These are phyloP conservation scores for Aureobasidium mangrovei DNA, from an alignment of 2,329 filamentous ascomycete genomes.

Conservation along the genomic window DNA sequence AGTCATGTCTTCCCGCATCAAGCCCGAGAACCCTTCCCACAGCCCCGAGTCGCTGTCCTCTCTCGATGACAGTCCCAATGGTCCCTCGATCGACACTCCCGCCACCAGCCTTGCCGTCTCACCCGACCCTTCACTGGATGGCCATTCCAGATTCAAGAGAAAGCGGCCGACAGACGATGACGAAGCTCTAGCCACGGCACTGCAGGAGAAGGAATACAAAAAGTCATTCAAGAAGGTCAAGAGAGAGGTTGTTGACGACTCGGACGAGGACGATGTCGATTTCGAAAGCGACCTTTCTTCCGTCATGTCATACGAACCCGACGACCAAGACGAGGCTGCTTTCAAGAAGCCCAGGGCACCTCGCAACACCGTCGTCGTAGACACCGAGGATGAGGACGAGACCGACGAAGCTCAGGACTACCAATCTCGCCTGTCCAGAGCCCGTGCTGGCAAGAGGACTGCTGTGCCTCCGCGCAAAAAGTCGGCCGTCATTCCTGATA, in stretches of 20 bases:
- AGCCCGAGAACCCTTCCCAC: neutral
- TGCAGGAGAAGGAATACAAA: conserved; percentile 31
- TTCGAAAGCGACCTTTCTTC: conserved; percentile 22
- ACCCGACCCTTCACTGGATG: conserved; percentile 37
- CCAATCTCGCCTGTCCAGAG: conserved; percentile 7
- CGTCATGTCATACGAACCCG: conserved; percentile 17
- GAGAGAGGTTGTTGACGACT: conserved; percentile 20
- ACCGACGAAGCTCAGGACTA: conserved; percentile 14
- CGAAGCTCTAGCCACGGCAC: conserved; percentile 22
- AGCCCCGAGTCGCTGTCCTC: conserved; percentile 19
- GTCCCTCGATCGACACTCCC: conserved; percentile 51
- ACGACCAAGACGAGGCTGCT: conserved; percentile 11
- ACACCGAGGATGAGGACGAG: conserved; percentile 24
- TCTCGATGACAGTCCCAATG: conserved; percentile 32
- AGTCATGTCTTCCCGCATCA: conserved; percentile 8
- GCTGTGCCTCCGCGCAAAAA: neutral
- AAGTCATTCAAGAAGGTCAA: conserved; percentile 20
- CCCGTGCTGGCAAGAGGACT: conserved; percentile 16
- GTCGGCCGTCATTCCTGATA: conserved; percentile 27
- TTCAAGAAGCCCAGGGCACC: conserved; percentile 11
- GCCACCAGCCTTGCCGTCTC: conserved; percentile 51
- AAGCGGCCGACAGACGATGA: conserved; percentile 26
- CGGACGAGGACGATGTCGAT: conserved; percentile 19
- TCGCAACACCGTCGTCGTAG: conserved; percentile 15
- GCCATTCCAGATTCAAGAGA: conserved; percentile 22